phyloP scores from a whole-genome alignment of 306 rosid genomes.

The Trichosanthes cucumerina region DNA sequence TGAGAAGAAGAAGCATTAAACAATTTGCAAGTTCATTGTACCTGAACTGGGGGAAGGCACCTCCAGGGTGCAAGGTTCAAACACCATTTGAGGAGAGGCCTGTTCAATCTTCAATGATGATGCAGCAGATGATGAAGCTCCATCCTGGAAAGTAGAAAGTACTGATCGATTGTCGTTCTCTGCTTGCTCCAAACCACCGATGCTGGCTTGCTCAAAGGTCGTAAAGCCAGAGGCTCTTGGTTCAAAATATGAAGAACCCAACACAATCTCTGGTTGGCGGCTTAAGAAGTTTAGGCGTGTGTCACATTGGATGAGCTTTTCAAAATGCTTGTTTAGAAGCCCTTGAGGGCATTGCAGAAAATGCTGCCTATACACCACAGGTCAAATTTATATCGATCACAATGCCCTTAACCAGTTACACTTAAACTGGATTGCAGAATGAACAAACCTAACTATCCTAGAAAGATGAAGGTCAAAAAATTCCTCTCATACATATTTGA shows the following conservation, averaged over 20 bases:
- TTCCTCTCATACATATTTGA: neutral
- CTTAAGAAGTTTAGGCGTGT: slow-evolving; percentile 59
- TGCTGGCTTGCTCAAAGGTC: slow-evolving; percentile 17
- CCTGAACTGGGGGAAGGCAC: slow-evolving; percentile 91
- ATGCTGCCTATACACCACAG: slow-evolving; percentile 45
- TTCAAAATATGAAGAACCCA: slow-evolving; percentile 70
- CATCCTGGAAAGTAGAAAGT: slow-evolving; percentile 31
- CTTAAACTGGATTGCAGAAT: neutral
- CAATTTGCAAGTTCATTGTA: slow-evolving; percentile 17
- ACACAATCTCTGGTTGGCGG: slow-evolving; percentile 50
- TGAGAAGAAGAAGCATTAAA: neutral
- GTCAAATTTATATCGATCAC: neutral
- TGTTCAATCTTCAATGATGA: slow-evolving; percentile 44
- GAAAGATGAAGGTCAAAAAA: neutral
- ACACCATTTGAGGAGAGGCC: slow-evolving; percentile 28
- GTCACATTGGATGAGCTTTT: slow-evolving; percentile 85
- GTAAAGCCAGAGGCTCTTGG: slow-evolving; percentile 30
- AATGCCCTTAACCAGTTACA: neutral
- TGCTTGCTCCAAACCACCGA: slow-evolving; percentile 15
- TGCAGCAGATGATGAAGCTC: slow-evolving; percentile 43
- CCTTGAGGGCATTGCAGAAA: slow-evolving; percentile 82
- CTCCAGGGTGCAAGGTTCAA: slow-evolving; percentile 37
- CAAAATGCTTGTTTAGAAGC: slow-evolving; percentile 64
- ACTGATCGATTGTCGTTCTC: slow-evolving; percentile 30
- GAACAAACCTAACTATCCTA: neutral